phyloP scores from a whole-genome alignment of 768 basidiomycete genomes.

The Boletus sensibilis region DNA sequence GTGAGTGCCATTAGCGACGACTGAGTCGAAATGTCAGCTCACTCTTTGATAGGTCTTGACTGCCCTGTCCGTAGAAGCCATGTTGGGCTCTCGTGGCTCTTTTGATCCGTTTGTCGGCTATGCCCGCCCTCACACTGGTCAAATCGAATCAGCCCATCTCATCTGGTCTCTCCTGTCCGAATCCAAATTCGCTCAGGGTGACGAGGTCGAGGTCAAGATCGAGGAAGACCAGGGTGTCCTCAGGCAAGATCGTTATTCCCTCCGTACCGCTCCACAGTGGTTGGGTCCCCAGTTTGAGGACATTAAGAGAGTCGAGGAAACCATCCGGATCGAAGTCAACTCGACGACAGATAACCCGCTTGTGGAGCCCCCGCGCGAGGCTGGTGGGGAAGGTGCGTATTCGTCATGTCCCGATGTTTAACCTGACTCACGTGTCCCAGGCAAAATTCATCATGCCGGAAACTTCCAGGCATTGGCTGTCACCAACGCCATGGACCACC shows the following conservation, averaged over 20 bases:
- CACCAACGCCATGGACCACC: constrained; percentile 87
- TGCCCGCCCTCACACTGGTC: constrained; percentile 82
- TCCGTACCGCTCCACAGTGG: constrained; percentile 80
- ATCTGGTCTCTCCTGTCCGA: constrained; percentile 69
- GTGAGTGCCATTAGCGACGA: constrained; percentile 13
- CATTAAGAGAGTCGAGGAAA: constrained; percentile 59
- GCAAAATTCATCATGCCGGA: constrained; percentile 74
- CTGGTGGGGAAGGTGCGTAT: constrained; percentile 26
- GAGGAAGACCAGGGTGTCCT: constrained; percentile 70
- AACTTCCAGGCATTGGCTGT: constrained; percentile 90
- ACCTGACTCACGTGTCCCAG: constrained; percentile 19
- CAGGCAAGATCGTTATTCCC: constrained; percentile 69
- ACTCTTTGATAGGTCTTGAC: constrained; percentile 56
- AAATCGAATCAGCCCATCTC: constrained; percentile 71
- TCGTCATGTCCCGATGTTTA: not conserved
- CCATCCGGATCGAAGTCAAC: constrained; percentile 75
- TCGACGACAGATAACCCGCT: constrained; percentile 90
- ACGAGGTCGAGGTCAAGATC: constrained; percentile 75
- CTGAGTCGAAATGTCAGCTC: not conserved
- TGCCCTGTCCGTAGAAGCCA: constrained; percentile 82
- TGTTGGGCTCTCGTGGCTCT: constrained; percentile 67
- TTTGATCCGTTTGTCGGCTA: constrained; percentile 76
- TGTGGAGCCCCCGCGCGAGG: constrained; percentile 74
- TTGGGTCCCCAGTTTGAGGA: constrained; percentile 86
- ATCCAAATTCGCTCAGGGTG: constrained; percentile 60